Evolutionary conservation across 148 eudicot genomes (phyloP).

Genomic region (Mesembryanthemum crystallinum): DNA sequence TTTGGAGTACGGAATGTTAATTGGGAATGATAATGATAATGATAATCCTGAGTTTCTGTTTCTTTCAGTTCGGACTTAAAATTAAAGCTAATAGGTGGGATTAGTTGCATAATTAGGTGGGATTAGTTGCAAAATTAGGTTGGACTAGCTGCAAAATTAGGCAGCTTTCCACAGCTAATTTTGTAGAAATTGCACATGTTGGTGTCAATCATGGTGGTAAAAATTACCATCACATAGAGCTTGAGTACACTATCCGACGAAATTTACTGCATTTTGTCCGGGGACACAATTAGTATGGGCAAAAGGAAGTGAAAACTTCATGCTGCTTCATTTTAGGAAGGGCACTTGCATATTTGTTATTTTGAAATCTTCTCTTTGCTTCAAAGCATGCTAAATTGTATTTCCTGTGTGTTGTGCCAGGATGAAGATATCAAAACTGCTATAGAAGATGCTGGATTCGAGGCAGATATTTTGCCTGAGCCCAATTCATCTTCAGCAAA

Average conservation of each 20-base stretch:
- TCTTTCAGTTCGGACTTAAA: background rate
- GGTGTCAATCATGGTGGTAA: background rate
- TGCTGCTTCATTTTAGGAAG: background rate
- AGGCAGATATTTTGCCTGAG: constrained; percentile 81
- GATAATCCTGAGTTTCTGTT: background rate
- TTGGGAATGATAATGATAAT: background rate
- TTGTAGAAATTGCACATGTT: background rate
- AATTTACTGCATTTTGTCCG: background rate
- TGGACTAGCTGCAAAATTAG: too few species aligned
- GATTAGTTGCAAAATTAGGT: too few species aligned
- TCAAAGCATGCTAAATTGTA: background rate
- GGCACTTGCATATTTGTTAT: constrained; percentile 1
- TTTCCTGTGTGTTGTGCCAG: constrained; percentile 40
- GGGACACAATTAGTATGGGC: too few species aligned
- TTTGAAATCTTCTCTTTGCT: background rate
- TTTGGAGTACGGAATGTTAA: background rate
- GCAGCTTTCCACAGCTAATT: background rate
- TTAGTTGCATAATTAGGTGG: too few species aligned
- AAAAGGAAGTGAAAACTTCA: background rate
- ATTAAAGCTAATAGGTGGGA: background rate
- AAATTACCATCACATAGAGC: background rate
- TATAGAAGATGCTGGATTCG: constrained; percentile 98
- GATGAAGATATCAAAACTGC: constrained; percentile 79
- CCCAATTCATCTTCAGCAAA: constrained; percentile 36
- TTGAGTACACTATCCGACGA: background rate